A percentile compares a stretch with the other conserved stretches of the same genome.
These are phyloP conservation scores for Rhizopogon vulgaris DNA, from an alignment of 768 basidiomycete genomes.

Conservation along the genomic window DNA sequence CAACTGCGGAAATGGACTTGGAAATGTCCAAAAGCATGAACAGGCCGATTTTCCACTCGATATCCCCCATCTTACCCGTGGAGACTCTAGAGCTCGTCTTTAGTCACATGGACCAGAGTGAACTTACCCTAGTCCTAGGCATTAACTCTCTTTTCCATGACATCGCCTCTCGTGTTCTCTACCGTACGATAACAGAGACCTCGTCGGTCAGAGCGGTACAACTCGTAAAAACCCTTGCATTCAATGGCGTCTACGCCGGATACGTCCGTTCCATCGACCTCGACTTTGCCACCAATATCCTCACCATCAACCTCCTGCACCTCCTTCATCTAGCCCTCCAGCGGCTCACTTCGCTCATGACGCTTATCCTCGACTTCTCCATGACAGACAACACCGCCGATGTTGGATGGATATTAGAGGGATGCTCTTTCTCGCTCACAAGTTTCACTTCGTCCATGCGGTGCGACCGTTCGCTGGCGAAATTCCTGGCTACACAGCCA, in stretches of 20 bases:
- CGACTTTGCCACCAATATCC: conserved; percentile 29
- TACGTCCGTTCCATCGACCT: conserved; percentile 45
- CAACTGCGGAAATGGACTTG: background rate
- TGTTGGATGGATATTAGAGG: conserved; percentile 45
- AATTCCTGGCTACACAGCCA: conserved; percentile 47
- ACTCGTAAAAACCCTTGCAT: conserved; percentile 37
- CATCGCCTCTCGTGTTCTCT: conserved; percentile 27
- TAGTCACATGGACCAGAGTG: conserved; percentile 16
- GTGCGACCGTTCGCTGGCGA: conserved; percentile 41
- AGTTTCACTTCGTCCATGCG: conserved; percentile 50
- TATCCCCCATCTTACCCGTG: conserved; percentile 21
- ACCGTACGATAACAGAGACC: conserved; percentile 31
- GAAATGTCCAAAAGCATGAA: background rate
- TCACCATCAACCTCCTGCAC: conserved; percentile 43
- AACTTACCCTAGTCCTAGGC: conserved; percentile 20
- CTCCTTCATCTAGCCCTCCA: conserved; percentile 42
- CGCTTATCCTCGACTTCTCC: conserved; percentile 48
- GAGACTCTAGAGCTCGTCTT: conserved; percentile 32
- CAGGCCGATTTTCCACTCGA: background rate
- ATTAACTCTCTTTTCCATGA: conserved; percentile 21
- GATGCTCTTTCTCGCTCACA: conserved; percentile 38
- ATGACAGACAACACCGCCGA: conserved; percentile 22
- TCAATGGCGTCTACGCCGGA: conserved; percentile 28
- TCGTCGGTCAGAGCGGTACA: conserved; percentile 23
- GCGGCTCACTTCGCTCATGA: conserved; percentile 31